Evolutionary conservation across 768 basidiomycete genomes (phyloP).

Genomic region (Arthromyces matolae): DNA sequence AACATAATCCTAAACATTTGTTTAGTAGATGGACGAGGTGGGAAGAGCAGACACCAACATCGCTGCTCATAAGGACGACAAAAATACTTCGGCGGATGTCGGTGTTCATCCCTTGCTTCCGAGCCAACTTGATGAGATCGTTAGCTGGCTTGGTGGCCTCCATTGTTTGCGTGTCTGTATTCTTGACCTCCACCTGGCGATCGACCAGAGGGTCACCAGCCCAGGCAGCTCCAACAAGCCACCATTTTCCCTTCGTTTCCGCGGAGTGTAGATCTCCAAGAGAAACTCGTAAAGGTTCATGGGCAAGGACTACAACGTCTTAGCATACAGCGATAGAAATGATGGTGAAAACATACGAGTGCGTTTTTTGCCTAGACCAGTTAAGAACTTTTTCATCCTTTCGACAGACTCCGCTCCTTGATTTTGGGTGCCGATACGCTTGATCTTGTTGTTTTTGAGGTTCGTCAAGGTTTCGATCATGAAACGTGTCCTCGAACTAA

Average conservation of each 20-base stretch:
- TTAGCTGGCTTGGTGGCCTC: conserved; percentile 26
- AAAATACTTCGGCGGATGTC: conserved; percentile 91
- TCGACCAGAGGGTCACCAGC: conserved; percentile 87
- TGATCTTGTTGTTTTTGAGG: conserved; percentile 88
- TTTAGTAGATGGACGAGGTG: background rate
- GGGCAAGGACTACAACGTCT: conserved; percentile 55
- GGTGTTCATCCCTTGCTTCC: conserved; percentile 97
- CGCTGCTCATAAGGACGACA: conserved; percentile 91
- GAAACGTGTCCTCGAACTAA: conserved; percentile 90
- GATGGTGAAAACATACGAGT: conserved; percentile 47
- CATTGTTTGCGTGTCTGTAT: conserved; percentile 19
- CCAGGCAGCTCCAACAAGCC: conserved; percentile 98
- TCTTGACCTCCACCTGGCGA: conserved; percentile 40
- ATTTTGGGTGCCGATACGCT: conserved; percentile 57
- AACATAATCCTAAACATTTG: conserved; percentile 73
- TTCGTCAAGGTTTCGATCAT: conserved; percentile 94
- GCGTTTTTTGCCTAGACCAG: conserved; percentile 69
- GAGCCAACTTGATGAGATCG: conserved; percentile 72
- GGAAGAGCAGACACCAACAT: conserved; percentile 48
- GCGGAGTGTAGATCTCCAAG: conserved; percentile 82
- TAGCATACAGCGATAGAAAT: background rate
- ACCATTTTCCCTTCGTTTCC: conserved; percentile 93
- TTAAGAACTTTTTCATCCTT: conserved; percentile 85
- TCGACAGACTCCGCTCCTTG: conserved; percentile 75
- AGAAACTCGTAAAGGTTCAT: conserved; percentile 84